These are phyloP conservation scores for Vachellia collinsii DNA, from an alignment of 306 rosid species.

Conservation along the genomic window DNA sequence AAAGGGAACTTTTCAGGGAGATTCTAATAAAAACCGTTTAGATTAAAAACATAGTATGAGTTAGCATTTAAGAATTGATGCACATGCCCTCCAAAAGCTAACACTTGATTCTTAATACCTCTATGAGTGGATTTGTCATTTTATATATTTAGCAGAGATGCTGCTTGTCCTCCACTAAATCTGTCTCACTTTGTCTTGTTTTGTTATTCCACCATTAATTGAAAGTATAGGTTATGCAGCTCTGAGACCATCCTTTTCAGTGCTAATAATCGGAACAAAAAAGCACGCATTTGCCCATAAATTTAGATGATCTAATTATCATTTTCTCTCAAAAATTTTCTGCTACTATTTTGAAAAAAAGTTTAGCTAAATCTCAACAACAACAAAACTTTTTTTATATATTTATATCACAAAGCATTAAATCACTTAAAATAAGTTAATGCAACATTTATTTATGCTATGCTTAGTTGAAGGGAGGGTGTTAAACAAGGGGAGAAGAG, in stretches of 20 bases:
- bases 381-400: no score
- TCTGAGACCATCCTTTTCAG: not conserved
- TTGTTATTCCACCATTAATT: not conserved
- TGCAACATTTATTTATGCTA: no score
- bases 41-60: not conserved
- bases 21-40: not conserved
- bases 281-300: not conserved
- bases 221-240: not conserved
- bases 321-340: no score
- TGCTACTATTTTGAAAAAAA: no score
- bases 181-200: not conserved
- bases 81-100: not conserved
- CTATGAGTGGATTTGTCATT: not conserved
- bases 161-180: not conserved
- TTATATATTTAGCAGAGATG: constrained; percentile 6
- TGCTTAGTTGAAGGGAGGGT: no score
- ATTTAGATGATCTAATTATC: not conserved
- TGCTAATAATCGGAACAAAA: not conserved
- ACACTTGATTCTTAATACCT: not conserved
- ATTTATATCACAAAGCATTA: no score
- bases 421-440: no score
- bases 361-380: no score
- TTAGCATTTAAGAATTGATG: constrained; percentile 1
- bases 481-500: no score
- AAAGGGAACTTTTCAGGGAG: not conserved